Percentiles rank a stretch among this genome's conserved stretches.
These are phyloP conservation scores for Croton laevigatus DNA, from an alignment of 441 rosid species.

Conservation along the genomic window DNA sequence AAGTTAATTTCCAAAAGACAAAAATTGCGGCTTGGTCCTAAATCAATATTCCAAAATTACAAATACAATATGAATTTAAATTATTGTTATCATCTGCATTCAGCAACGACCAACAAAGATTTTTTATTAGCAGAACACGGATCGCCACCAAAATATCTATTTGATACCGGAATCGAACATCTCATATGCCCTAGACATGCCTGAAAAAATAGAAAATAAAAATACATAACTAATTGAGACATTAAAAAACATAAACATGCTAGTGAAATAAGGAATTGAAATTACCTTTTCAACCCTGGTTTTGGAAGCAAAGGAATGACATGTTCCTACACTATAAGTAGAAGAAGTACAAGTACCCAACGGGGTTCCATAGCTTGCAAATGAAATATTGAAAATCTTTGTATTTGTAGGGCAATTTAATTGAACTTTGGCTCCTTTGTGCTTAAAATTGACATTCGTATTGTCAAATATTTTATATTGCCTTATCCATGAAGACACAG, in stretches of 20 bases:
- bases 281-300: constrained; percentile 28
- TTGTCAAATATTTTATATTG: not conserved
- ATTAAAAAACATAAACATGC: not conserved
- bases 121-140: constrained; percentile 28
- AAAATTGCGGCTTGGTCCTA: no score
- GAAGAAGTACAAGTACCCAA: constrained; percentile 23
- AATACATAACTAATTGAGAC: not conserved
- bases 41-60: not conserved
- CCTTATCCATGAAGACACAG: constrained; percentile 18
- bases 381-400: constrained; percentile 22
- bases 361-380: constrained; percentile 39
- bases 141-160: constrained; percentile 20
- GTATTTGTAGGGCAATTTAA: constrained; percentile 24
- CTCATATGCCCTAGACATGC: constrained; percentile 31
- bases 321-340: constrained; percentile 20
- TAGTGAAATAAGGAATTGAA: not conserved
- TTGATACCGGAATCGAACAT: constrained; percentile 24
- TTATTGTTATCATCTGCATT: constrained; percentile 25
- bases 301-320: constrained; percentile 28
- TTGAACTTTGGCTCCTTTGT: constrained; percentile 15
- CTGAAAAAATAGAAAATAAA: constrained; percentile 17
- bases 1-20: not conserved
- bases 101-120: constrained; percentile 32
- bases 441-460: not conserved
- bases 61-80: not conserved